Percentiles rank a stretch among this genome's conserved stretches.
Evolutionary conservation across 495 filamentous ascomycete species (phyloP).

Genomic region (Penicillium mononematosum): DNA sequence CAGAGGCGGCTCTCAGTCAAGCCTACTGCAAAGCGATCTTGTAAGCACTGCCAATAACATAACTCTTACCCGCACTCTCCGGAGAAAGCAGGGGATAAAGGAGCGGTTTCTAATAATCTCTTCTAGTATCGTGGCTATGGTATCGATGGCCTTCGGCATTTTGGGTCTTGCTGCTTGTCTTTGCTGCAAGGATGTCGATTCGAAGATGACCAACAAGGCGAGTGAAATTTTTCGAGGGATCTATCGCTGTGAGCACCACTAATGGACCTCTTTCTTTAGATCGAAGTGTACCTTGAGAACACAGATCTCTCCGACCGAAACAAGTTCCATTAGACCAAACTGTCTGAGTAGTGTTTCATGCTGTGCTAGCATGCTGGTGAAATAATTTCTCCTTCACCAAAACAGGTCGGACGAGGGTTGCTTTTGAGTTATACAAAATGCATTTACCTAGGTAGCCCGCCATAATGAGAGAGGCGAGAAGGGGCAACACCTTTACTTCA

Average conservation of each 20-base stretch:
- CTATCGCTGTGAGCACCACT: not conserved
- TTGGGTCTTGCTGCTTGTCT: slow-evolving; percentile 26
- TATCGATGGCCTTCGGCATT: slow-evolving; percentile 30
- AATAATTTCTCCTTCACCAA: not conserved
- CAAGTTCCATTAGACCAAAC: slow-evolving; percentile 12
- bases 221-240: not conserved
- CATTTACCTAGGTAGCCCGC: not conserved
- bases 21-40: slow-evolving; percentile 31
- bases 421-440: not conserved
- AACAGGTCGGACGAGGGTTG: not conserved
- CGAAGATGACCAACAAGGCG: slow-evolving; percentile 31
- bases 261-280: slow-evolving; percentile 9
- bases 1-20: slow-evolving; percentile 17
- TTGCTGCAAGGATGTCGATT: slow-evolving; percentile 28
- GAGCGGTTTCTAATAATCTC: not conserved
- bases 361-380: not conserved
- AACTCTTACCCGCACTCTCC: not conserved
- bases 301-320: slow-evolving; percentile 17
- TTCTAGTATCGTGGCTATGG: slow-evolving; percentile 25
- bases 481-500: not conserved
- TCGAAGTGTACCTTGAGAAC: slow-evolving; percentile 24
- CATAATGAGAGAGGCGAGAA: not conserved
- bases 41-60: slow-evolving; percentile 12
- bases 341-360: not conserved
- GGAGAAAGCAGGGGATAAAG: not conserved